phyloP scores from a whole-genome alignment of 139 green algal genomes.

The Chlamydomonas eustigma region DNA sequence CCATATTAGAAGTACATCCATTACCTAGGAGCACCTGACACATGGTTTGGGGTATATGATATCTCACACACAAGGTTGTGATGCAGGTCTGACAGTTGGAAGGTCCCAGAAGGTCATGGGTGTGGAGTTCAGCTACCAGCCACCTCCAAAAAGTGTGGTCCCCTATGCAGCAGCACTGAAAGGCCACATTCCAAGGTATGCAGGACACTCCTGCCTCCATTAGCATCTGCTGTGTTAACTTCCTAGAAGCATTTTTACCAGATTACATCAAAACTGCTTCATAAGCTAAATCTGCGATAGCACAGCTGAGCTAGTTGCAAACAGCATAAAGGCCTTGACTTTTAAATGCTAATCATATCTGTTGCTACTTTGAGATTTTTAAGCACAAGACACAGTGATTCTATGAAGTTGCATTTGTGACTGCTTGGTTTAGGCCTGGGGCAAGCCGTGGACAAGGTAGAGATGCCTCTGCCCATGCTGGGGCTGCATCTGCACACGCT shows the following conservation, averaged over 20 bases:
- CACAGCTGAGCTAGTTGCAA: too few relatives aligned
- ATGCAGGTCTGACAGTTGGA: conserved; percentile 67
- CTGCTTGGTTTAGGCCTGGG: not conserved
- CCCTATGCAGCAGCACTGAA: conserved; percentile 72
- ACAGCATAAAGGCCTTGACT: not conserved
- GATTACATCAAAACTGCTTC: too few relatives aligned
- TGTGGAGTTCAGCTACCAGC: conserved; percentile 86
- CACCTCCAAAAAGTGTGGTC: conserved; percentile 70
- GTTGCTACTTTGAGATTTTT: not conserved
- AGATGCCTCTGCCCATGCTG: not conserved
- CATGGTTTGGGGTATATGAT: too few relatives aligned
- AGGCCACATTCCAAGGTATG: conserved; percentile 20
- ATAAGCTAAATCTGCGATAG: too few relatives aligned
- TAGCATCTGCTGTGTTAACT: not conserved
- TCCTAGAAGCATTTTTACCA: not conserved
- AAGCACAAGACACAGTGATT: not conserved
- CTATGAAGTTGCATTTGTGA: not conserved
- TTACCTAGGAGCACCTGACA: too few relatives aligned
- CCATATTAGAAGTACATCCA: too few relatives aligned
- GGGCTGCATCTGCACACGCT: not conserved
- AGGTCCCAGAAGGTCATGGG: conserved; percentile 72
- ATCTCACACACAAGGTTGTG: not conserved
- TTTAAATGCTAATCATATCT: not conserved
- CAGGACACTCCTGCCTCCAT: not conserved
- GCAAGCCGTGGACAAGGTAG: not conserved